A percentile compares a stretch with the other conserved stretches of the same genome.
Evolutionary conservation across 495 filamentous ascomycete species (phyloP).

Genomic region (Neurospora sublineolata): DNA sequence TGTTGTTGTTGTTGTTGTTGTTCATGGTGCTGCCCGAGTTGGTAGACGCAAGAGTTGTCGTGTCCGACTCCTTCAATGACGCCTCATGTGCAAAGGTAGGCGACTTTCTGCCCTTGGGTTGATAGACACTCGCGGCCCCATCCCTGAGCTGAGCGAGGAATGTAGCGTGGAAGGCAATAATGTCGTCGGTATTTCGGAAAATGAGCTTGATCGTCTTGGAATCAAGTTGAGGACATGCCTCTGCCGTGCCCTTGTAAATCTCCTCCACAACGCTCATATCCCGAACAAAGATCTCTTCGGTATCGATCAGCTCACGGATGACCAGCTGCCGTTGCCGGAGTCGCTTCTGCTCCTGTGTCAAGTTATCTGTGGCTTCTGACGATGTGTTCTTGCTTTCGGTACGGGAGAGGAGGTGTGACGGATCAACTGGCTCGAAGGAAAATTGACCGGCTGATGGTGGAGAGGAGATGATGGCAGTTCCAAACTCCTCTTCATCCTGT

Average conservation of each 20-base stretch:
- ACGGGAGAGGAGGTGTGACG: conserved; percentile 4
- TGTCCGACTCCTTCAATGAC: conserved; percentile 17
- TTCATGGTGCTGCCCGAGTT: conserved; percentile 13
- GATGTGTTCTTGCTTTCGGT: conserved; percentile 12
- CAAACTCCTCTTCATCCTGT: conserved; percentile 23
- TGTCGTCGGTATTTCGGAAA: conserved; percentile 81
- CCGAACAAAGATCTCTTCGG: conserved; percentile 71
- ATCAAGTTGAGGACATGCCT: conserved; percentile 67
- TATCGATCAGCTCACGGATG: conserved; percentile 85
- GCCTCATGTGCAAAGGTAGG: conserved; percentile 21
- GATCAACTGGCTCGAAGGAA: conserved; percentile 24
- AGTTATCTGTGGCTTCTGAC: conserved; percentile 15
- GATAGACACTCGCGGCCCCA: conserved; percentile 63
- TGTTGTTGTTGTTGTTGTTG: conserved; percentile 12
- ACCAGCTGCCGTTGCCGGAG: conserved; percentile 56
- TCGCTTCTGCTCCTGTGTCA: conserved; percentile 32
- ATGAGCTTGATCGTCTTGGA: conserved; percentile 73
- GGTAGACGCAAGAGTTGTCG: conserved; percentile 20
- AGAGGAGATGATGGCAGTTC: conserved; percentile 18
- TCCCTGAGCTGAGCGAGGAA: conserved; percentile 72
- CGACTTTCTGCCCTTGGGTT: conserved; percentile 34
- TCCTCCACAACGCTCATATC: conserved; percentile 96
- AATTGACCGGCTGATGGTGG: conserved; percentile 24
- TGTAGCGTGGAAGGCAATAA: conserved; percentile 66
- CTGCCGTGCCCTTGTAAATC: conserved; percentile 92